Evolutionary conservation across 129 eudicot species (phyloP).

Genomic region (Erigeron canadensis): DNA sequence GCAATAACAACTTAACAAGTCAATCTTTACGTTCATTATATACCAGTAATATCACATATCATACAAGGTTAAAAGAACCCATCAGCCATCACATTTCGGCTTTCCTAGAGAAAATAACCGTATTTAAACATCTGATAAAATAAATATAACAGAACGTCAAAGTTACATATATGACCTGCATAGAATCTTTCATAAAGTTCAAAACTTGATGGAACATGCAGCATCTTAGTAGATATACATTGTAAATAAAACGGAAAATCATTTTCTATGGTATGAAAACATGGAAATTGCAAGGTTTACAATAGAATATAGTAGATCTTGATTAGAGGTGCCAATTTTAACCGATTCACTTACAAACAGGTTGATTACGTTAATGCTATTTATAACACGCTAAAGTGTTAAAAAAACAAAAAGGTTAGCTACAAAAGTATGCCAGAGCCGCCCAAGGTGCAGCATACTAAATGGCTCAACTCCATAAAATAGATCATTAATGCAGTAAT

Average conservation of each 20-base stretch:
- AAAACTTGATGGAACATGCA: slow-evolving; percentile 12
- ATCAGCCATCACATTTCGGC: slow-evolving; percentile 19
- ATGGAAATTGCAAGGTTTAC: background rate
- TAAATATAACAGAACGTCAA: slow-evolving; percentile 12
- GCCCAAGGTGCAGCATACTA: background rate
- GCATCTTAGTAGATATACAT: background rate
- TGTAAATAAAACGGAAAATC: background rate
- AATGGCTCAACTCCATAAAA: background rate
- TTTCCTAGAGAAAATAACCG: slow-evolving; percentile 4
- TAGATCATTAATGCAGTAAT: background rate
- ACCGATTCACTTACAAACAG: background rate
- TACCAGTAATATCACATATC: slow-evolving; percentile 14
- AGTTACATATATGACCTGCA: slow-evolving; percentile 8
- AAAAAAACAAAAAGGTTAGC: background rate
- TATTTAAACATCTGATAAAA: slow-evolving; percentile 9
- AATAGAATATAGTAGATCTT: background rate
- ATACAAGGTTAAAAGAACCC: slow-evolving; percentile 18
- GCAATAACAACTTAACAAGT: background rate
- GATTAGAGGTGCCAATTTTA: background rate
- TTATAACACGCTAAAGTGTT: background rate
- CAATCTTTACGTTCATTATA: slow-evolving; percentile 8
- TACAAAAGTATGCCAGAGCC: background rate
- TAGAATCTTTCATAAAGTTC: slow-evolving; percentile 15
- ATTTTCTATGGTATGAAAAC: background rate
- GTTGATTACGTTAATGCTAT: background rate